phyloP scores from a whole-genome alignment of 768 basidiomycete species.

The Dentipellis fragilis region DNA sequence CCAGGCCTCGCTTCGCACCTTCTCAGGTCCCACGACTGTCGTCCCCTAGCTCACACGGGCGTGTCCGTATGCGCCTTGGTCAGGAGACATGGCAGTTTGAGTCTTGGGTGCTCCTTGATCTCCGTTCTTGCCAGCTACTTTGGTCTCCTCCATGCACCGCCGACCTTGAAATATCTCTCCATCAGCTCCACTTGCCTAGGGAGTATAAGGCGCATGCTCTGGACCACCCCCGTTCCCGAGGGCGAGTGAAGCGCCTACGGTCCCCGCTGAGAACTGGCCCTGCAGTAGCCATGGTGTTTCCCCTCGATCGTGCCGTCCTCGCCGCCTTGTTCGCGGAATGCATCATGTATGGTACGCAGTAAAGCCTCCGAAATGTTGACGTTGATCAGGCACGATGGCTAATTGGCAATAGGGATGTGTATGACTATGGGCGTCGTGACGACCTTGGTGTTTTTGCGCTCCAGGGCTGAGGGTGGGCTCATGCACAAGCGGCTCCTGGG shows the following conservation, averaged over 20 bases:
- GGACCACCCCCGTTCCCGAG: background rate
- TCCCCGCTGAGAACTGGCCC: background rate
- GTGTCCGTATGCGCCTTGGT: no score
- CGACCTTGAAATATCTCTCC: background rate
- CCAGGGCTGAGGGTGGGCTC: background rate
- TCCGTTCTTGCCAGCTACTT: background rate
- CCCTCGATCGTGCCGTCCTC: background rate
- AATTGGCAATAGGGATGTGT: background rate
- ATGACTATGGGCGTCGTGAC: background rate
- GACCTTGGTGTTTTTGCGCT: background rate
- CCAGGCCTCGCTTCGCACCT: no score
- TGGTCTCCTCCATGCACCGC: background rate
- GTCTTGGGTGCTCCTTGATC: no score
- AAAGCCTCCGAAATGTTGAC: background rate
- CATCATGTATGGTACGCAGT: background rate
- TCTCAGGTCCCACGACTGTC: no score
- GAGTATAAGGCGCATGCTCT: no score
- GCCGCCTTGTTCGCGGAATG: background rate
- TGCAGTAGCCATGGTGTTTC: background rate
- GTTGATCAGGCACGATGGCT: background rate
- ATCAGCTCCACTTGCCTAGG: background rate
- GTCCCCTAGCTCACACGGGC: no score
- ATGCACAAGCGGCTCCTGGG: background rate
- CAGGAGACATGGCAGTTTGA: no score
- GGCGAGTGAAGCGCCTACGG: background rate